These are phyloP conservation scores for Picea glauca DNA, from an alignment of 75 land plant genomes.

Conservation along the genomic window DNA sequence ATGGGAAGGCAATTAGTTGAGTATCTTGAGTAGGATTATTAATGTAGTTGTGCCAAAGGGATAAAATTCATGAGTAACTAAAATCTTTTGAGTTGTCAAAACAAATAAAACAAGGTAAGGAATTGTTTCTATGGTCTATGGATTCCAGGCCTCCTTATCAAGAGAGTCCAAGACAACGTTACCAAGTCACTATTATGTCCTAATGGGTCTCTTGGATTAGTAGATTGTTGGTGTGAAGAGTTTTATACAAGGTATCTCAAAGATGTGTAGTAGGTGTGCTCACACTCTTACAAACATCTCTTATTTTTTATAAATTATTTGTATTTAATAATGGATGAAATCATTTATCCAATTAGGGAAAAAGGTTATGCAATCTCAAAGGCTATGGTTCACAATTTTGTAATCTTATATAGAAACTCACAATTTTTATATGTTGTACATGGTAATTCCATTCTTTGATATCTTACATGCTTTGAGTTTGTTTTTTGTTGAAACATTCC, in stretches of 20 bases:
- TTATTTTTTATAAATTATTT: not conserved
- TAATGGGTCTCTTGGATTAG: conserved; percentile 32
- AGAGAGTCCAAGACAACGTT: conserved; percentile 24
- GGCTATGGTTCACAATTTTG: conserved; percentile 42
- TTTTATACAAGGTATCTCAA: conserved; percentile 27
- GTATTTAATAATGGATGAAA: not conserved
- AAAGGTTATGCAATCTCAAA: conserved; percentile 33
- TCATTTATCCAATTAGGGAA: conserved; percentile 16
- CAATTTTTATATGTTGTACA: conserved; percentile 38
- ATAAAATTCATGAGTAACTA: not conserved
- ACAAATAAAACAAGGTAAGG: conserved; percentile 35
- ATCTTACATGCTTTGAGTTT: not conserved
- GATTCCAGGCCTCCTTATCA: conserved; percentile 40
- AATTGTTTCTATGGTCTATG: conserved; percentile 41
- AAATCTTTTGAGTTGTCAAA: not conserved
- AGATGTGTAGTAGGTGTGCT: conserved; percentile 24
- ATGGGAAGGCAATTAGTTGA: conserved; percentile 30
- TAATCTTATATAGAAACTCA: conserved; percentile 43
- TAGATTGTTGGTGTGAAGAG: conserved; percentile 49
- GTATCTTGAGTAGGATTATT: no score
- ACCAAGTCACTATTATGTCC: conserved; percentile 47
- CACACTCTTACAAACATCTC: not conserved
- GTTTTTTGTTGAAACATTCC: not conserved
- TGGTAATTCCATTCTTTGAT: conserved; percentile 11
- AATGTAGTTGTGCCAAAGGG: no score